Conservation (phyloP, 2,329 filamentous ascomycete genomes). For the Fusarium albosuccineum region DNA sequence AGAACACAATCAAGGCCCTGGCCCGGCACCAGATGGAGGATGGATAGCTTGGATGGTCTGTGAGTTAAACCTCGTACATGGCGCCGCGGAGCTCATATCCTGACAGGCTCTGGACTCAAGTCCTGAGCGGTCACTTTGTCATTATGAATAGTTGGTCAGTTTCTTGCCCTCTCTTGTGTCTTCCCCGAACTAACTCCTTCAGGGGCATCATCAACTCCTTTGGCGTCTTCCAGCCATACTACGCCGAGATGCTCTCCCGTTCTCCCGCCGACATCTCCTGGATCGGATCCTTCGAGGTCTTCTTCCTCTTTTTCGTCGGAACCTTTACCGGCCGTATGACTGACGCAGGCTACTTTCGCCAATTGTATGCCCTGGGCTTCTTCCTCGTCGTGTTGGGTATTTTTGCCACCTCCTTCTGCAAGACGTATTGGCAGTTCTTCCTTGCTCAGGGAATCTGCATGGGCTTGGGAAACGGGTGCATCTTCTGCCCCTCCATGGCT, state of each 20-base stretch:
- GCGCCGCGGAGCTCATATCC: conserved; percentile 6
- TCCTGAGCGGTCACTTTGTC: conserved; percentile 35
- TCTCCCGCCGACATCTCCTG: conserved; percentile 63
- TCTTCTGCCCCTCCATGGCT: conserved; percentile 13
- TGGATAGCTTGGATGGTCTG: conserved; percentile 20
- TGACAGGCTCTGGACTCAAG: background rate
- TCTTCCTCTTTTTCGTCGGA: conserved; percentile 65
- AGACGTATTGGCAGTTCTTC: conserved; percentile 21
- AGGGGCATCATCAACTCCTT: conserved; percentile 67
- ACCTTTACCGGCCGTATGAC: conserved; percentile 64
- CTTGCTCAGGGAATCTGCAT: conserved; percentile 20
- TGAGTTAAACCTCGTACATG: background rate
- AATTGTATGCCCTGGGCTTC: background rate
- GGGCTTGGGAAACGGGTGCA: conserved; percentile 19
- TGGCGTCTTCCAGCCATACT: conserved; percentile 65
- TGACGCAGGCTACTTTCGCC: conserved; percentile 64
- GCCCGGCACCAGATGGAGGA: conserved; percentile 17
- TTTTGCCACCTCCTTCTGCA: conserved; percentile 10
- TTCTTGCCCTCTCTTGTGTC: conserved; percentile 19
- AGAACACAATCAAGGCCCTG: background rate
- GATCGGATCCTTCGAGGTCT: conserved; percentile 66
- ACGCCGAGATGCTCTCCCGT: conserved; percentile 52
- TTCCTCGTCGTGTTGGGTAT: conserved; percentile 11
- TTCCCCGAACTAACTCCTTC: conserved; percentile 44
- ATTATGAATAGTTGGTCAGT: conserved; percentile 39